Conservation (phyloP, 179 eudicot genomes). For the Drosera spatulata region DNA sequence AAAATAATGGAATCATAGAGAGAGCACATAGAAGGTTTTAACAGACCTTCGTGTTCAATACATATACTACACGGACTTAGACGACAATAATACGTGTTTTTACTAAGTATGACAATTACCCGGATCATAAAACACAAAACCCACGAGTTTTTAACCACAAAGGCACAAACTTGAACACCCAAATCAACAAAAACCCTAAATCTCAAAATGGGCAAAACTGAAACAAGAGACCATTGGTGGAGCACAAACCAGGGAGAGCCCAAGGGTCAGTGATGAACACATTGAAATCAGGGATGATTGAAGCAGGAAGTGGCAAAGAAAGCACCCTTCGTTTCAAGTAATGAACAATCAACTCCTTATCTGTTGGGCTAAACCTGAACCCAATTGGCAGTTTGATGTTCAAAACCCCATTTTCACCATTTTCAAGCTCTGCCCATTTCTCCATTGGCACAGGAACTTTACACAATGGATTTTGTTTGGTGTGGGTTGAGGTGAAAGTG, state of each 20-base stretch:
- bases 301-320: slow-evolving; percentile 30
- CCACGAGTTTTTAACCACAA: no score
- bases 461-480: no score
- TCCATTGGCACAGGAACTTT: background rate
- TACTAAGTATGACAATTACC: no score
- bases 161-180: no score
- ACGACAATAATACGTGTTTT: no score
- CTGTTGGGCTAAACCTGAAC: slow-evolving; percentile 35
- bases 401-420: background rate
- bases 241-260: slow-evolving; percentile 20
- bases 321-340: slow-evolving; percentile 20
- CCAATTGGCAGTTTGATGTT: slow-evolving; percentile 23
- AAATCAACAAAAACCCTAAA: no score
- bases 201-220: background rate
- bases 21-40: no score
- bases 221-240: background rate
- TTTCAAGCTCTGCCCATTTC: background rate
- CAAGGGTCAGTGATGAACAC: slow-evolving; percentile 22
- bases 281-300: slow-evolving; percentile 24
- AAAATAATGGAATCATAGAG: no score
- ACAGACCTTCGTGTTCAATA: no score
- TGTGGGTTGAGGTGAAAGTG: no score
- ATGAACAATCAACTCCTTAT: slow-evolving; percentile 32
- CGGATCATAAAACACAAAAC: no score
- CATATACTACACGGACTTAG: no score